A percentile compares a stretch with the other conserved stretches of the same genome.
phyloP scores from a whole-genome alignment of 768 basidiomycete species.

The Steccherinum ochraceum region DNA sequence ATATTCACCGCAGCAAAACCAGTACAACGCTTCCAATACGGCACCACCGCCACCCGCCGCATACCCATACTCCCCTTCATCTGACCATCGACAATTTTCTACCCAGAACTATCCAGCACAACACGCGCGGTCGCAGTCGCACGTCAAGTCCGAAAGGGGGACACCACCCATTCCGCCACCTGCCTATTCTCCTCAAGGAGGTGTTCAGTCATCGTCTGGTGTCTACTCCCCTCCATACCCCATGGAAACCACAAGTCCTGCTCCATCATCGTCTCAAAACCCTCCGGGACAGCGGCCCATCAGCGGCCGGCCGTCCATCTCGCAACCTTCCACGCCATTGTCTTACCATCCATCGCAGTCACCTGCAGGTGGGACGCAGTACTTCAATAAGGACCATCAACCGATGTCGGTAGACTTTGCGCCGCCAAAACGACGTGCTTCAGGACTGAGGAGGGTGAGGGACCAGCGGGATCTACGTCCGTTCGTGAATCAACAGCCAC shows the following conservation, averaged over 20 bases:
- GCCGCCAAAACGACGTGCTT: slow-evolving; percentile 55
- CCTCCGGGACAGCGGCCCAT: slow-evolving; percentile 43
- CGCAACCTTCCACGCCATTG: slow-evolving; percentile 68
- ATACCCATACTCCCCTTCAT: slow-evolving; percentile 38
- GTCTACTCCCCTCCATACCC: slow-evolving; percentile 42
- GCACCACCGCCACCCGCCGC: slow-evolving; percentile 33
- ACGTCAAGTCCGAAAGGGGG: slow-evolving; percentile 44
- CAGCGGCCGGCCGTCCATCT: slow-evolving; percentile 51
- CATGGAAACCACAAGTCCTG: slow-evolving; percentile 63
- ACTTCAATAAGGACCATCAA: slow-evolving; percentile 55
- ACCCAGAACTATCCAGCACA: slow-evolving; percentile 43
- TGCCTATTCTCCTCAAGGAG: slow-evolving; percentile 46
- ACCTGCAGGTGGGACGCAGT: slow-evolving; percentile 41
- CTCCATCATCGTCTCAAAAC: slow-evolving; percentile 42
- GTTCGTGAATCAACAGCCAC: slow-evolving; percentile 52
- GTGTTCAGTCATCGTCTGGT: slow-evolving; percentile 28
- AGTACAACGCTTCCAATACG: slow-evolving; percentile 46
- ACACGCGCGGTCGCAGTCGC: slow-evolving; percentile 51
- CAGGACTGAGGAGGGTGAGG: slow-evolving; percentile 76
- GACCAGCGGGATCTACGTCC: slow-evolving; percentile 76
- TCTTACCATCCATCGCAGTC: slow-evolving; percentile 46
- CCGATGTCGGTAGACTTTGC: slow-evolving; percentile 66
- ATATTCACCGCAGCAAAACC: slow-evolving; percentile 60
- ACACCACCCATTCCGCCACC: slow-evolving; percentile 41
- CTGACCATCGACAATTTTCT: slow-evolving; percentile 34